These are phyloP conservation scores for Malassezia psittaci DNA, from an alignment of 1,284 basidiomycete genomes.

Conservation along the genomic window DNA sequence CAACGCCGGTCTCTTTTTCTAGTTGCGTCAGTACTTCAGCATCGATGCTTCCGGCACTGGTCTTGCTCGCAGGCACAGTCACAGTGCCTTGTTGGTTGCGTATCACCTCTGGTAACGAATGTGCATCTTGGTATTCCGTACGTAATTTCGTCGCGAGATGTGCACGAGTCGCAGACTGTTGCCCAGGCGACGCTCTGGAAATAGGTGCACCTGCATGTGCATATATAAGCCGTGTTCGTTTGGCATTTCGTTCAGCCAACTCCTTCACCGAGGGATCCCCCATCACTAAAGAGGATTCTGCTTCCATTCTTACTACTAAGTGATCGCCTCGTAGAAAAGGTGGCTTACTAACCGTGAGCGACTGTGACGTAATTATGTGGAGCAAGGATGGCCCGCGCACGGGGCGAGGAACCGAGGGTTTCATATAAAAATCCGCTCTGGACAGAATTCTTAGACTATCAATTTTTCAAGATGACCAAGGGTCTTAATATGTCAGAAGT, in stretches of 20 bases:
- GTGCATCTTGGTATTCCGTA: slow-evolving; percentile 77
- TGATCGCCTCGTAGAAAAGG: too few species aligned
- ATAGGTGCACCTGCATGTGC: not conserved
- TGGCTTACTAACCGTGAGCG: too few species aligned
- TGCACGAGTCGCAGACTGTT: slow-evolving; percentile 20
- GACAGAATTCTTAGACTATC: too few species aligned
- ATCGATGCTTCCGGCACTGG: slow-evolving; percentile 10
- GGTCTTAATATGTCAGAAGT: slow-evolving; percentile 27
- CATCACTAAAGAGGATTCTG: too few species aligned
- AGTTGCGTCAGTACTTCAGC: slow-evolving; percentile 20
- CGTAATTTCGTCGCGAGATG: slow-evolving; percentile 60
- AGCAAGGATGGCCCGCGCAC: not conserved
- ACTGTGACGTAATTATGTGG: not conserved
- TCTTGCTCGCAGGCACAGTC: slow-evolving; percentile 52
- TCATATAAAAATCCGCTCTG: too few species aligned
- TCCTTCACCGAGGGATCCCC: not conserved
- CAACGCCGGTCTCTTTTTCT: slow-evolving; percentile 23
- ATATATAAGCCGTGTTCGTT: slow-evolving; percentile 8
- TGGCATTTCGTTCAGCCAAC: slow-evolving; percentile 12
- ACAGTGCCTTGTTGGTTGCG: slow-evolving; percentile 59
- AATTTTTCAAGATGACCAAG: slow-evolving; percentile 15
- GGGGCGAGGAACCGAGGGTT: not conserved
- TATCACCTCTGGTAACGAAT: slow-evolving; percentile 70
- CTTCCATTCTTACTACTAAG: too few species aligned
- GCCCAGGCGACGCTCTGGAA: not conserved